Evolutionary conservation across 2,329 filamentous ascomycete genomes (phyloP), one percentile per base, ranked within the genome.

Genomic region (Chaetomiaceae sp.): DNA sequence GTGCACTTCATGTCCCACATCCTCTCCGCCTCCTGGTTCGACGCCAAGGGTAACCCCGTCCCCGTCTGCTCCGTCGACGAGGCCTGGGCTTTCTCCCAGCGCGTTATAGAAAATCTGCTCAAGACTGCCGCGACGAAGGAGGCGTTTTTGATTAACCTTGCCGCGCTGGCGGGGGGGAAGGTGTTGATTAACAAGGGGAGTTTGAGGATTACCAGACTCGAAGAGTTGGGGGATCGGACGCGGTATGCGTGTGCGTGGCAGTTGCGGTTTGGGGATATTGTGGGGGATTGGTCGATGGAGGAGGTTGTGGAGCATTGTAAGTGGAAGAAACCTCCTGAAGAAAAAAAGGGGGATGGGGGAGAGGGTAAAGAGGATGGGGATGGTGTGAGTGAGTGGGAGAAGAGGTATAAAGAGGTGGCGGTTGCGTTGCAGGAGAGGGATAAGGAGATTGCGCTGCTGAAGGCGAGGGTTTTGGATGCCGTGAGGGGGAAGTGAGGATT

Each of bases 401-500:
- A 67, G 44, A 79, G 74, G 56, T 83, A 84, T 59, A 71, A 70
- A 39, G 77, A 82, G 51, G 72, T 88, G 60, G 76, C 85, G 63
- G 77, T 78, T 38, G 75, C 78, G 57, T 75, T 88, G 61, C 77
- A 76, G 64, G 78, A 80, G 54, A 76, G 78, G 55, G 82, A 86
- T 61, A 76, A 77, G 60, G 75, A 78, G 60, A 66, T 80, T 48
- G 63, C 66, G 49, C 68, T 70, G 37, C 61, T 82, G 52, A 73
- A 71, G 60, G 67, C 66, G 36, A 71, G 65, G 27, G 66, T 82
- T 40, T 63, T 79, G 53, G 68, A 71, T 49, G 64, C 69, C 15
- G 54, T 75, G 25, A 63, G 59, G 46, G 54, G 46, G 12, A 7
- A 25, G 14, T 53, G 38, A 52, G n/a, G n/a, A n/a, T n/a, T n/a